Conservation (phyloP, 1,284 basidiomycete genomes). For the Fomitiporia mediterranea region DNA sequence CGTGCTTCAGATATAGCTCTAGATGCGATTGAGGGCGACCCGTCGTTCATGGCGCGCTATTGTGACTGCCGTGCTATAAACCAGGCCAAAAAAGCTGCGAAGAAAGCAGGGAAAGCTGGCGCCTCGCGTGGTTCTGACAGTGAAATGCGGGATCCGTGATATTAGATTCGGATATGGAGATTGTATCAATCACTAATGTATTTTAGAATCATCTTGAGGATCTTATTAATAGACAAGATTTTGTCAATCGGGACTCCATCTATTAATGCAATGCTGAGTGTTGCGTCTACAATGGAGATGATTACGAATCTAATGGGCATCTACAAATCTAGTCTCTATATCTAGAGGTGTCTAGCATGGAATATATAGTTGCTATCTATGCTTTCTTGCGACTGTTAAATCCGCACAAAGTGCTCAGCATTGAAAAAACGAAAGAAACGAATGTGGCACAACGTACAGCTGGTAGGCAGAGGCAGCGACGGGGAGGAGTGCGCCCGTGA, state of each 20-base stretch:
- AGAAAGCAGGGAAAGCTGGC: conserved; percentile 35
- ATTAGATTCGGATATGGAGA: too few species aligned
- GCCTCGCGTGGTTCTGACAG: conserved; percentile 31
- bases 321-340: conserved; percentile 14
- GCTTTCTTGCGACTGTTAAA: conserved; percentile 34
- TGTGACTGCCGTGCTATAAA: conserved; percentile 55
- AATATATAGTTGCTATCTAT: conserved; percentile 7
- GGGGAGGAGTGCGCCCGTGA: conserved; percentile 60
- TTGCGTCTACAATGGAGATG: conserved; percentile 2
- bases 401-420: conserved; percentile 3
- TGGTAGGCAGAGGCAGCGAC: conserved; percentile 59
- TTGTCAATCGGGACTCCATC: background rate
- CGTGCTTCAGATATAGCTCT: conserved; percentile 55
- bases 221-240: too few species aligned
- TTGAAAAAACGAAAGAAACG: conserved; percentile 3
- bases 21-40: conserved; percentile 59
- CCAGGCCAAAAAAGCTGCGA: conserved; percentile 26
- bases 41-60: conserved; percentile 51
- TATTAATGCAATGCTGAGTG: background rate
- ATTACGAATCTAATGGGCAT: conserved; percentile 3
- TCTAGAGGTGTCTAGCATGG: background rate
- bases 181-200: too few species aligned
- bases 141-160: too few species aligned
- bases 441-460: conserved; percentile 45
- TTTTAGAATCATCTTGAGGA: too few species aligned